phyloP scores from a whole-genome alignment of 306 rosid species.

The Styphnolobium japonicum region DNA sequence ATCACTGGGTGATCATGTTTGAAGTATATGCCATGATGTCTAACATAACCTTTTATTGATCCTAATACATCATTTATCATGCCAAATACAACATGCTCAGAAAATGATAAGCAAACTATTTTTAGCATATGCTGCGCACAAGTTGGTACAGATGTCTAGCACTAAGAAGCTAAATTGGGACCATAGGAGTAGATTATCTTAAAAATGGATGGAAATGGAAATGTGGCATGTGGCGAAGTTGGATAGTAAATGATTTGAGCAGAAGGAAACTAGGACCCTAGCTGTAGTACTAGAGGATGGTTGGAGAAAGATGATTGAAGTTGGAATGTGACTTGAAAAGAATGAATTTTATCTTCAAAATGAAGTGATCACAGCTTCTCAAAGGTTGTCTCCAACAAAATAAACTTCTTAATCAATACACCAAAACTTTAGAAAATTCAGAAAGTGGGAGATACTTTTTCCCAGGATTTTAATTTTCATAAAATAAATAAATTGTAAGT shows the following conservation, averaged over 20 bases:
- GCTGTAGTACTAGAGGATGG: background rate
- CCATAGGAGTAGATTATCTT: background rate
- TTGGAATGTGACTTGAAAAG: background rate
- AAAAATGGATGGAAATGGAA: background rate
- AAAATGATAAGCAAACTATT: background rate
- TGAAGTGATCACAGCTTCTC: background rate
- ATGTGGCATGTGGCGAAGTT: background rate
- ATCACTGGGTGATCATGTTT: background rate
- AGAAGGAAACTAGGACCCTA: background rate
- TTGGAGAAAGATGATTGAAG: background rate
- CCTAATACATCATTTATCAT: background rate
- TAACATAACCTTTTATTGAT: background rate
- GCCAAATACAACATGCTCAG: background rate
- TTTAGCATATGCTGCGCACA: background rate
- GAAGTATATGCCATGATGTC: background rate
- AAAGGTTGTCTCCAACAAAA: slow-evolving; percentile 3
- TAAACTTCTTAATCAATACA: background rate
- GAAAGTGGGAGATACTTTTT: background rate
- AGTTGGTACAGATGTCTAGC: background rate
- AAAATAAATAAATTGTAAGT: background rate
- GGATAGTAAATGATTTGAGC: background rate
- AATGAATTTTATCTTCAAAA: background rate
- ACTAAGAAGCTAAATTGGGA: background rate
- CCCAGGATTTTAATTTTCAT: background rate
- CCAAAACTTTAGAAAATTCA: background rate